Evolutionary conservation across 2,329 filamentous ascomycete genomes (phyloP), one percentile per base, ranked within the genome.

Genomic region (Phaeophleospora eucalypticola): DNA sequence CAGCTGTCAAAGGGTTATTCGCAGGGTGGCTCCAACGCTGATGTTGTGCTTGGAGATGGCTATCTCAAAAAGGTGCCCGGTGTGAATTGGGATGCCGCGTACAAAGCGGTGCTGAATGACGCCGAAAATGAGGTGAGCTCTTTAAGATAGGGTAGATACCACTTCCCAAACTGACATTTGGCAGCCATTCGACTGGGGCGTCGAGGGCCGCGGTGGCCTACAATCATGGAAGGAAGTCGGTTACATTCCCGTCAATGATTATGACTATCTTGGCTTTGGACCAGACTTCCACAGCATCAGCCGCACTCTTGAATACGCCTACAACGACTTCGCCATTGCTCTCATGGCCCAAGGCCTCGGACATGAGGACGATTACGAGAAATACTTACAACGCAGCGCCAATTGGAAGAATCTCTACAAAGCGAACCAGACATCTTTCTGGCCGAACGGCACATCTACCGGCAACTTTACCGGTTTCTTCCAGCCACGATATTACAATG

Each of bases 341-440:
- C 79, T 83, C 59, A 80, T 88, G 9, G 84, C 84, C 2, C 64
- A 59, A 1, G 82, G 82, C 0, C 65, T 86, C 2, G 73, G 71
- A 1, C 74, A 76, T 38, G 46, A 58, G 0, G 65, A 67, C 1
- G 79, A 83, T 35, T 76, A 78, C 3, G 51, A 66, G 2, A 82
- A 73, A 43, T 87, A 87, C 54, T 70, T 86, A 19, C 68, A 75
- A 37, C 77, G 83, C 7, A 84, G 81, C 0, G 72, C 76, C 8
- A 83, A 86, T 58, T 88, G 84, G 84, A 75, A 80, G 14, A 86
- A 86, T 58, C 83, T 87, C 54, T 88, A 82, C 83, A 82, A 87
- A 60, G 61, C 74, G 0, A 62, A 77, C 38, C 73, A 80, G 36
- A 71, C 69, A 1, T 79, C 79, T 0, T 69, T 83, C 46, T 52